These are phyloP conservation scores for Aphanomyces invadans DNA, from an alignment of 352 stramenopile species.

Conservation along the genomic window DNA sequence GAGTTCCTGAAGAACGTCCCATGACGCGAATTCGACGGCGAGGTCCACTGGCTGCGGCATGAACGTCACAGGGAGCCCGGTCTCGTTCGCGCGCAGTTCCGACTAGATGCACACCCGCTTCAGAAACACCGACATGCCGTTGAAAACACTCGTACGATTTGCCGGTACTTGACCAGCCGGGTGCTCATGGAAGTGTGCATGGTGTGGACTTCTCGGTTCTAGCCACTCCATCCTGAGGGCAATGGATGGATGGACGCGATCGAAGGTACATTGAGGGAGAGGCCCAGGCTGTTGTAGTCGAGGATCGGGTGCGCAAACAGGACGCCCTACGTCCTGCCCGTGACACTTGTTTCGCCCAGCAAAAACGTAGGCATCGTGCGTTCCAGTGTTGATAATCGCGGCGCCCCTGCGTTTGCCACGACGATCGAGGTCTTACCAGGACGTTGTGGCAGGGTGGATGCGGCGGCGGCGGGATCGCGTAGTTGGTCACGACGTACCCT, in stretches of 20 bases:
- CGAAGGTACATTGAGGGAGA: conserved; percentile 8
- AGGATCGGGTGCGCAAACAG: conserved; percentile 22
- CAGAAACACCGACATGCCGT: too few relatives aligned
- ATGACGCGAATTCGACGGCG: conserved; percentile 17
- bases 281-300: conserved; percentile 5
- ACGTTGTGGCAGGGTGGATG: conserved; percentile 4
- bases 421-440: not conserved
- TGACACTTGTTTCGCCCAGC: too few relatives aligned
- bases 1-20: not conserved
- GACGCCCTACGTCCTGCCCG: conserved; percentile 18
- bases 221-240: too few relatives aligned
- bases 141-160: conserved; percentile 7
- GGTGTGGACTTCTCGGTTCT: conserved; percentile 2
- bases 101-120: conserved; percentile 15
- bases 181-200: conserved; percentile 12
- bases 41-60: not conserved
- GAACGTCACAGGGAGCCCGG: not conserved
- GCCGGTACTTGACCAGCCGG: conserved; percentile 4
- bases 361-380: not conserved
- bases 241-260: not conserved
- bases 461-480: not conserved
- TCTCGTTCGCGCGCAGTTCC: conserved; percentile 1
- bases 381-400: not conserved
- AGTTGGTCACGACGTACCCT: conserved; percentile 8
- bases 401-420: not conserved